Conservation (phyloP, 2,329 filamentous ascomycete genomes). For the Rachicladosporium sp. region DNA sequence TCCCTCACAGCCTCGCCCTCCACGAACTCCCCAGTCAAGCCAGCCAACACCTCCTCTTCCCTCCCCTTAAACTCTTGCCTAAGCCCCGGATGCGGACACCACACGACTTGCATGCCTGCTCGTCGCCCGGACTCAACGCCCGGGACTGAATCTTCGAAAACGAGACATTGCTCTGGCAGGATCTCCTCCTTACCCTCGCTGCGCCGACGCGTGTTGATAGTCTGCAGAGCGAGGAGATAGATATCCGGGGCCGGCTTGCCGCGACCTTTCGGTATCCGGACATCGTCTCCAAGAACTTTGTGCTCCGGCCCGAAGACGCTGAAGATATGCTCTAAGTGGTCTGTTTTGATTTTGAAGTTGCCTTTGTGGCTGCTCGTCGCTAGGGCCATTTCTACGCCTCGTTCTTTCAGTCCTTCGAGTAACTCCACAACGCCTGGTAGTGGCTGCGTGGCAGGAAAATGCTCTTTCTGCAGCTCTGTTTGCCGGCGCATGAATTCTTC, state of each 20-base stretch:
- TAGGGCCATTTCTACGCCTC: slow-evolving; percentile 62
- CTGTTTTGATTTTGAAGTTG: slow-evolving; percentile 70
- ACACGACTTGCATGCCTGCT: slow-evolving; percentile 89
- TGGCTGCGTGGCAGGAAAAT: slow-evolving; percentile 64
- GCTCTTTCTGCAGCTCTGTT: slow-evolving; percentile 50
- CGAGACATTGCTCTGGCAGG: slow-evolving; percentile 73
- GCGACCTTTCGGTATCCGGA: slow-evolving; percentile 60
- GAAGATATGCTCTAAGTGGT: slow-evolving; percentile 39
- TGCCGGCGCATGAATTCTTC: slow-evolving; percentile 55
- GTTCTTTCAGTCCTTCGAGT: slow-evolving; percentile 41
- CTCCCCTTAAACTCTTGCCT: slow-evolving; percentile 62
- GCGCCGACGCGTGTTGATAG: slow-evolving; percentile 63
- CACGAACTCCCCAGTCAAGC: slow-evolving; percentile 59
- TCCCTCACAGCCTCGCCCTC: slow-evolving; percentile 33
- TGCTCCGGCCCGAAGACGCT: slow-evolving; percentile 52
- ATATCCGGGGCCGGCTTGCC: slow-evolving; percentile 95
- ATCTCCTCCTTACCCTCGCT: slow-evolving; percentile 49
- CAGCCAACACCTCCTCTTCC: slow-evolving; percentile 73
- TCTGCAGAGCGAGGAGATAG: slow-evolving; percentile 72
- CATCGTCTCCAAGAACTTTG: slow-evolving; percentile 75
- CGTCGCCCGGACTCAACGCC: slow-evolving; percentile 83
- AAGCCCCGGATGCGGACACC: slow-evolving; percentile 76
- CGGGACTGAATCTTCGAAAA: slow-evolving; percentile 91
- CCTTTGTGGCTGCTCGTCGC: slow-evolving; percentile 63
- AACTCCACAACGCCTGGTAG: slow-evolving; percentile 67